Conservation (phyloP, 768 basidiomycete species). For the Mycena vitilis region DNA sequence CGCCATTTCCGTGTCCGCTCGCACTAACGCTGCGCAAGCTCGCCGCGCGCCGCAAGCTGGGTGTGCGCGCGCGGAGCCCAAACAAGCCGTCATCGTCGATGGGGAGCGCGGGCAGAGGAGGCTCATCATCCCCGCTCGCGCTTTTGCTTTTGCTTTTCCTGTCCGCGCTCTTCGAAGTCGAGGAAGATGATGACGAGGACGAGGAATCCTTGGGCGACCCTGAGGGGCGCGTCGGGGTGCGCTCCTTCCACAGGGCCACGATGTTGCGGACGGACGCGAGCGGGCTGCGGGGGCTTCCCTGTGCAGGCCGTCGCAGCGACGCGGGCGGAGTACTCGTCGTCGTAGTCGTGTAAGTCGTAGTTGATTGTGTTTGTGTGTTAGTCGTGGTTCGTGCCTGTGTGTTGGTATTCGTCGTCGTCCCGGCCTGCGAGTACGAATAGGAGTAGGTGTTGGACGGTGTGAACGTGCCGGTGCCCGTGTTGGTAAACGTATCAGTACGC, state of each 20-base stretch:
- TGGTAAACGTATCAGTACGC: conserved; percentile 39
- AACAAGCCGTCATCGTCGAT: conserved; percentile 58
- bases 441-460: conserved; percentile 40
- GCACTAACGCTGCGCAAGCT: not conserved
- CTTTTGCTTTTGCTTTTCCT: not conserved
- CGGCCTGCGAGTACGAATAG: conserved; percentile 43
- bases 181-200: conserved; percentile 42
- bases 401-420: conserved; percentile 22
- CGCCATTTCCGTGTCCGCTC: not conserved
- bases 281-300: conserved; percentile 73
- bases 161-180: not conserved
- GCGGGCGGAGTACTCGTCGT: conserved; percentile 66
- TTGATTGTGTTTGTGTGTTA: conserved; percentile 43
- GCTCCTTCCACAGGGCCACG: conserved; percentile 84
- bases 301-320: conserved; percentile 70
- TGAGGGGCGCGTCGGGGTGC: conserved; percentile 60
- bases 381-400: conserved; percentile 45
- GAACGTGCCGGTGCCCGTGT: conserved; percentile 48
- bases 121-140: conserved; percentile 18
- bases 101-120: conserved; percentile 30
- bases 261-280: conserved; percentile 82
- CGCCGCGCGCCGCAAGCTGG: not conserved
- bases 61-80: conserved; percentile 11
- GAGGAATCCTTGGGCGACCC: conserved; percentile 44
- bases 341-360: conserved; percentile 41